These are phyloP conservation scores for Eimeria zaria DNA, from an alignment of 169 alveolate genomes.

Conservation along the genomic window DNA sequence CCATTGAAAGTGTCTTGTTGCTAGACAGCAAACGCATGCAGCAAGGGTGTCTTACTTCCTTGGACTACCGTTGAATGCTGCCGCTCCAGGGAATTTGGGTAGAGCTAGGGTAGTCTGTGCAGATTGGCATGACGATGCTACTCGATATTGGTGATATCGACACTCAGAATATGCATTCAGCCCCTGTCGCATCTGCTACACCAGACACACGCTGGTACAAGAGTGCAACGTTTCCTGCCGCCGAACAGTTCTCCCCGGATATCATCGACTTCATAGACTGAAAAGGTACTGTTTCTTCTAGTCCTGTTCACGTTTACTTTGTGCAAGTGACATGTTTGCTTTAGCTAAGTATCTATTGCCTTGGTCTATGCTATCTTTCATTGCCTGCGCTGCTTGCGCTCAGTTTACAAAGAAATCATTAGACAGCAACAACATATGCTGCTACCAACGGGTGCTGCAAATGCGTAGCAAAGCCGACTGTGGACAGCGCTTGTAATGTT, in stretches of 20 bases:
- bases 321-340: neutral
- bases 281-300: too few species aligned
- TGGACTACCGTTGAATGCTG: neutral
- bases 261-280: too few species aligned
- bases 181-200: neutral
- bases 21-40: neutral
- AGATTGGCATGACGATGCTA: neutral
- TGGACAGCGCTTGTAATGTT: neutral
- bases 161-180: neutral
- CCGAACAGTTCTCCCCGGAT: neutral
- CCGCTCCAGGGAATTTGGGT: neutral
- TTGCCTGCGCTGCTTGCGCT: neutral
- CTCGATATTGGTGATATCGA: neutral
- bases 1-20: neutral
- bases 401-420: neutral
- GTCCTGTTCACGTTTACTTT: neutral
- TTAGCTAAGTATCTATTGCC: neutral
- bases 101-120: neutral
- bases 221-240: neutral
- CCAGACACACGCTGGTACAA: neutral
- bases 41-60: neutral
- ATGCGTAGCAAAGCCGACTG: neutral
- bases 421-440: neutral
- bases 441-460: neutral
- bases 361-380: neutral